Evolutionary conservation across 2,329 filamentous ascomycete genomes (phyloP), one percentile per base, ranked within the genome.

Genomic region (Ceratocystiopsis minuta): DNA sequence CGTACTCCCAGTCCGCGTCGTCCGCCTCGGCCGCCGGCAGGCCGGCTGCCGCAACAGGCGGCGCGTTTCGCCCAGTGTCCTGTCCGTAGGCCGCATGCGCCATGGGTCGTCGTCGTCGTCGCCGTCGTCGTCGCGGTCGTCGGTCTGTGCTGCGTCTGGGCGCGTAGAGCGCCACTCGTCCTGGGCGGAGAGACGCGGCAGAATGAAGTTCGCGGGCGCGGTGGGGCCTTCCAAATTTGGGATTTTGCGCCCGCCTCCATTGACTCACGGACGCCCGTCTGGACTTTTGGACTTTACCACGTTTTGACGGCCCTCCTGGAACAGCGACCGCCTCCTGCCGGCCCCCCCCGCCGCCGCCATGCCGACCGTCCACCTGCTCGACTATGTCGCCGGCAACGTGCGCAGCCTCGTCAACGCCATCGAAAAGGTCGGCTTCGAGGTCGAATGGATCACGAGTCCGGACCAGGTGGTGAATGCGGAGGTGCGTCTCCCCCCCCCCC

Each of bases 311-410:
- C n/a, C n/a, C n/a, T n/a, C n/a, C n/a, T n/a, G n/a, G n/a, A n/a
- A n/a, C n/a, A 20, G 7, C 20, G 20, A 20, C 20, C 20, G 20
- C 20, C 20, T 7, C 20, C 20, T 7, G 20, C 20, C 20, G 20
- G 20, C 7, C 20, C 7, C 16, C 32, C 33, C 16, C 16, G 11
- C 38, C 33, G 36, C 33, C 2, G 35, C 39, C 6, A 51, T 51
- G 49, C 75, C 81, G 49, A 83, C 72, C 39, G 81, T 88, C 49
- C 73, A 88, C 62, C 63, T 90, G 43, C 62, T 80, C 53, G 69
- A 96, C 65, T 96, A 95, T 59, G 88, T 95, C 50, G 88, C 90
- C 47, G 90, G 90, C 56, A 98, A 98, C 60, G 78, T 98, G 52
- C 80, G 88, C 50, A 95, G 87, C 49, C 73, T 98, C 53, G 88